Evolutionary conservation across 2,329 filamentous ascomycete species (phyloP), one percentile per base, ranked within the genome.

Genomic region (Trichoderma pleuroti): DNA sequence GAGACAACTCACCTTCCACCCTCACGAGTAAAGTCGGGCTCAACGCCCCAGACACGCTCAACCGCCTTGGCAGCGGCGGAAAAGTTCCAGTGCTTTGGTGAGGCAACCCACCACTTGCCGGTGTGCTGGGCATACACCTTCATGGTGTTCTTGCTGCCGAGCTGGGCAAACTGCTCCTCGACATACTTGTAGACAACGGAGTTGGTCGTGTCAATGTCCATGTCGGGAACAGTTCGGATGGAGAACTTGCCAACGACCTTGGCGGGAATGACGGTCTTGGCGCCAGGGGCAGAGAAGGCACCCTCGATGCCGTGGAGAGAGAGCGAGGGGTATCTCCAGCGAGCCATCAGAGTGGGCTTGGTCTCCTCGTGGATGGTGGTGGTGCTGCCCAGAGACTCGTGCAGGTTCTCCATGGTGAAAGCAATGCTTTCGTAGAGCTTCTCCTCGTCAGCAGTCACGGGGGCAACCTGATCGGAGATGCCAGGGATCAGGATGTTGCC

Each of bases 81-180:
- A 84, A 98, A 99, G 87, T 99, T 99, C 94, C 96, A 98, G 87
- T 99, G 95, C 84, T 97, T 96, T 34, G 96, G 95, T 79, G 92
- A 94, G 60, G 97, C 94, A 61, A 97, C 94, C 96, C 96, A 99
- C 96, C 96, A 99, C 84, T 98, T 98, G 76, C 96, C 96, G 72
- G 90, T 91, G 85, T 99, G 96, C 82, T 95, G 91, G 71, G 94
- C 86, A 79, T 86, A 90, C 67, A 94, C 90, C 77, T 93, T 92
- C 78, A 97, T 82, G 18, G 87, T 94, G 86, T 99, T 99, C 87
- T 99, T 99, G 82, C 92, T 96, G 74, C 89, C 88, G 39, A 98
- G 87, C 83, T 94, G 93, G 76, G 92, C 91, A 81, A 97, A 98
- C 75, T 92, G 90, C 74, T 92, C 90, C 78, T 95, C 88, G 74